Evolutionary conservation across 2,329 filamentous ascomycete genomes (phyloP).

Genomic region (Pyricularia sp.): DNA sequence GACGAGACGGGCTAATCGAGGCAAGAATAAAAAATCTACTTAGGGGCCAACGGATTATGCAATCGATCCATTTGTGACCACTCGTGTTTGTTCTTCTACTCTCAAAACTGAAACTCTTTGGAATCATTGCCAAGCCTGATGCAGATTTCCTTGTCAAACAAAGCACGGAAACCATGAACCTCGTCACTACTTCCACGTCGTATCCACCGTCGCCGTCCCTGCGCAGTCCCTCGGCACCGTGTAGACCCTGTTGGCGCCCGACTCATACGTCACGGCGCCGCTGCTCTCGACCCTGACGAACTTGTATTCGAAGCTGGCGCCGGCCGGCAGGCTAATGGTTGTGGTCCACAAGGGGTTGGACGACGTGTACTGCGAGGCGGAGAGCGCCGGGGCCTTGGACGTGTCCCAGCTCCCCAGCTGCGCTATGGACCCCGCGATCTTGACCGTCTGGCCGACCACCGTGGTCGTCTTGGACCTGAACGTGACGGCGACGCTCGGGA

Average conservation of each 20-base stretch:
- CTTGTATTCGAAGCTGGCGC: background rate
- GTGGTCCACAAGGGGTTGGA: background rate
- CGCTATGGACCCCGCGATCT: background rate
- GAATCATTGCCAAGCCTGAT: too few relatives aligned
- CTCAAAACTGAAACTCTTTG: too few relatives aligned
- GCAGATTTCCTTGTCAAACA: too few relatives aligned
- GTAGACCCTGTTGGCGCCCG: background rate
- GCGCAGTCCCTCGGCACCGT: background rate
- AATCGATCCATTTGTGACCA: too few relatives aligned
- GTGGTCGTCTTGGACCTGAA: background rate
- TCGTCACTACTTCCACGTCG: conserved; percentile 11
- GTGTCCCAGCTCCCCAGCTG: background rate
- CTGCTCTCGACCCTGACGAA: background rate
- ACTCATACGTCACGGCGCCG: background rate
- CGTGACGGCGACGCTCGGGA: background rate
- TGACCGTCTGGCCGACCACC: background rate
- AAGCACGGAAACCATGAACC: too few relatives aligned
- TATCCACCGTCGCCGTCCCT: background rate
- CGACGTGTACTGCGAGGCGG: background rate
- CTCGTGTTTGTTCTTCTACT: too few relatives aligned
- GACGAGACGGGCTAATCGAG: too few relatives aligned
- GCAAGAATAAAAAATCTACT: too few relatives aligned
- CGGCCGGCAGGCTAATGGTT: background rate
- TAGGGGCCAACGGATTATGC: too few relatives aligned
- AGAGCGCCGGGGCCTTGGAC: background rate